Percentiles rank a stretch among this genome's conserved stretches.
Conservation (phyloP, 2,329 filamentous ascomycete species). For the Neofusicoccum sp. region DNA sequence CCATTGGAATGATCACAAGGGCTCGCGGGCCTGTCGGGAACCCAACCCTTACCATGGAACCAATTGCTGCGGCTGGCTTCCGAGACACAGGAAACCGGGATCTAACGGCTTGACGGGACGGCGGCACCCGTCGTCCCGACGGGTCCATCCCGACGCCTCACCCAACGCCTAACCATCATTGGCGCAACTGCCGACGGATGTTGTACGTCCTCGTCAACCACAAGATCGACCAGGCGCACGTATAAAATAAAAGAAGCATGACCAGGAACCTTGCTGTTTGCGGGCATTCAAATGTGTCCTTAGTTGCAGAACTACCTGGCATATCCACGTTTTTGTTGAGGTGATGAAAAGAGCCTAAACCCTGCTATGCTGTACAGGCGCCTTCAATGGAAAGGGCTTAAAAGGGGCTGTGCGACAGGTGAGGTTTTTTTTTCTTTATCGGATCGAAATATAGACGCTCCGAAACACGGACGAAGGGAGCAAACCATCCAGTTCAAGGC, state of each 20-base stretch:
- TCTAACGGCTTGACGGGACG: background rate
- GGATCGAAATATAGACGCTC: background rate
- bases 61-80: background rate
- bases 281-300: background rate
- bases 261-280: background rate
- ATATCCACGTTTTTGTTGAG: background rate
- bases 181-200: background rate
- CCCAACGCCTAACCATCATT: background rate
- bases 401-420: background rate
- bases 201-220: background rate
- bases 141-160: constrained; percentile 3
- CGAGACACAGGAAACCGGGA: constrained; percentile 11
- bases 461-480: background rate
- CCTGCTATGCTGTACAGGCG: background rate
- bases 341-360: background rate
- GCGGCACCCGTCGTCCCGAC: background rate
- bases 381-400: background rate
- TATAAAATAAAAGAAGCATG: background rate
- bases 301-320: background rate
- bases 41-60: constrained; percentile 5
- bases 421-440: background rate
- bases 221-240: background rate
- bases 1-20: background rate
- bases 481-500: background rate
- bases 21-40: constrained; percentile 3